Percentiles rank a stretch among this genome's conserved stretches.
Evolutionary conservation across 139 green algal genomes (phyloP).

Genomic region (Chlamydomonas eustigma): DNA sequence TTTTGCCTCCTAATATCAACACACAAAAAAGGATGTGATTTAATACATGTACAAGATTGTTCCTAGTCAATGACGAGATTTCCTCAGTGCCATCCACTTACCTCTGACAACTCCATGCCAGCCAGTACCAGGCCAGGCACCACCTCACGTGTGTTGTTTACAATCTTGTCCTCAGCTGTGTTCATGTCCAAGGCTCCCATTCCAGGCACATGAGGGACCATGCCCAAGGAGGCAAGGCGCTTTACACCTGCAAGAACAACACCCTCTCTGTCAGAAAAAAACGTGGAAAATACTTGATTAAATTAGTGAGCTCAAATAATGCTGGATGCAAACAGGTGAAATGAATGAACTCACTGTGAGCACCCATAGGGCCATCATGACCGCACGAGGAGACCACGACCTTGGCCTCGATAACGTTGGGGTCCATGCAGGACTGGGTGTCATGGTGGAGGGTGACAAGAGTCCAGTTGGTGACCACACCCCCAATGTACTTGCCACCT

Average conservation of each 20-base stretch:
- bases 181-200: slow-evolving; percentile 99
- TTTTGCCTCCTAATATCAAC: no score
- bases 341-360: slow-evolving; percentile 38
- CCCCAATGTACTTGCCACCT: slow-evolving; percentile 58
- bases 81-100: slow-evolving; percentile 13
- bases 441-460: slow-evolving; percentile 94
- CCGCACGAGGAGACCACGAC: slow-evolving; percentile 89
- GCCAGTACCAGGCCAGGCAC: slow-evolving; percentile 93
- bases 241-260: slow-evolving; percentile 71
- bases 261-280: no score
- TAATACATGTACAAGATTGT: no score
- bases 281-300: no score
- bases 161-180: slow-evolving; percentile 84
- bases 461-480: slow-evolving; percentile 98
- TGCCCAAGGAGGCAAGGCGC: slow-evolving; percentile 80
- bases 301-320: no score
- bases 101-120: slow-evolving; percentile 90
- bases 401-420: slow-evolving; percentile 85
- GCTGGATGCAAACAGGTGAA: slow-evolving; percentile 1
- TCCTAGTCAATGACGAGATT: no score
- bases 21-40: no score
- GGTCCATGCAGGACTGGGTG: slow-evolving; percentile 96
- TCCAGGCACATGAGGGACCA: slow-evolving; percentile 75
- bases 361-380: slow-evolving; percentile 95
- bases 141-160: slow-evolving; percentile 54